Evolutionary conservation across 1,284 basidiomycete species (phyloP).

Genomic region (Malassezia psittaci): DNA sequence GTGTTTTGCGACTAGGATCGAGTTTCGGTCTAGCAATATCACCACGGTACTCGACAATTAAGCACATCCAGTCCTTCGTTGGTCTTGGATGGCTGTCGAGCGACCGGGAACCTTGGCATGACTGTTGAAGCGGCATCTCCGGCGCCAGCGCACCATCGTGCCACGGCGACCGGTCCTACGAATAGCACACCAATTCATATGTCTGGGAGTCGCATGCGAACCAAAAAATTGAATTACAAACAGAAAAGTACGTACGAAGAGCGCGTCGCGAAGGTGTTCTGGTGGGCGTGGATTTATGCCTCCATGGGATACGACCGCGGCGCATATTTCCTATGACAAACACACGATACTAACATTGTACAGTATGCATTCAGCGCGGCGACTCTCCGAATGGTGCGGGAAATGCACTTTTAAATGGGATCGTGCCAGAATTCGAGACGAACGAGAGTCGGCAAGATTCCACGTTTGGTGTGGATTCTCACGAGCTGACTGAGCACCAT

Average conservation of each 20-base stretch:
- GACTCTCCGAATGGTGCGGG: conserved; percentile 31
- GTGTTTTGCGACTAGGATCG: neutral
- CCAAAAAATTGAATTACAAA: conserved; percentile 36
- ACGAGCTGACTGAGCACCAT: conserved; percentile 44
- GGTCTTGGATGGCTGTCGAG: conserved; percentile 18
- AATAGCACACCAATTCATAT: conserved; percentile 10
- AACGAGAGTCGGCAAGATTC: conserved; percentile 36
- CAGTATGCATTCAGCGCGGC: conserved; percentile 37
- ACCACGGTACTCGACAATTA: neutral
- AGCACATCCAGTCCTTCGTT: conserved; percentile 20
- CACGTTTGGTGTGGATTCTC: conserved; percentile 38
- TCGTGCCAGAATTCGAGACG: conserved; percentile 36
- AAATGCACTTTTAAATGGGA: conserved; percentile 33
- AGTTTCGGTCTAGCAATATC: neutral
- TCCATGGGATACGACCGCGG: neutral
- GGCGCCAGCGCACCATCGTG: conserved; percentile 6
- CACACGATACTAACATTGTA: neutral
- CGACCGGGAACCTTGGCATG: conserved; percentile 3
- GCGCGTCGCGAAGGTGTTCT: neutral
- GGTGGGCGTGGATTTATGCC: conserved; percentile 12
- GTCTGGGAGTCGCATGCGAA: conserved; percentile 37
- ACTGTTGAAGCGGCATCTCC: conserved; percentile 9
- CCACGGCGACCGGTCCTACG: conserved; percentile 2
- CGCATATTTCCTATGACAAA: neutral
- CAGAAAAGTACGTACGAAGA: conserved; percentile 29